Conservation (phyloP, 2,329 filamentous ascomycete species). For the Periconia macrospinosa region DNA sequence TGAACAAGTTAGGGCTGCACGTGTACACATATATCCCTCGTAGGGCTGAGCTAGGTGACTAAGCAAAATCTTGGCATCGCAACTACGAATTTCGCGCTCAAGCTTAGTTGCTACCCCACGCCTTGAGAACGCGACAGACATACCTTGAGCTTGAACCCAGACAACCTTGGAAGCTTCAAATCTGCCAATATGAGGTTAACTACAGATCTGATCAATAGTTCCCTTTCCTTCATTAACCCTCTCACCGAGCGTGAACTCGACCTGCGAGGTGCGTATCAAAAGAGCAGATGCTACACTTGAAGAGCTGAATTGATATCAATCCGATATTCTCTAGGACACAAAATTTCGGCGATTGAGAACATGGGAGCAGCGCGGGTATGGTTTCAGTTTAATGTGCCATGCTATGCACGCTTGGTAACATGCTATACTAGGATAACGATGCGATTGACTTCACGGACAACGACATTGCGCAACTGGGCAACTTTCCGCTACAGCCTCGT, state of each 20-base stretch:
- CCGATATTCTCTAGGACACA: constrained; percentile 76
- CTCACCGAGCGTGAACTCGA: constrained; percentile 98
- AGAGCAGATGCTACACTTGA: constrained; percentile 94
- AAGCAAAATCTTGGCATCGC: constrained; percentile 7
- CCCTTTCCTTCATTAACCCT: constrained; percentile 97
- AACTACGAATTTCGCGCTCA: constrained; percentile 5
- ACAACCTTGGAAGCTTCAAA: not conserved
- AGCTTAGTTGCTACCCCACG: not conserved
- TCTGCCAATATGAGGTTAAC: constrained; percentile 80
- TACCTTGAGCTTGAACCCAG: not conserved
- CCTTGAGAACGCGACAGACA: not conserved
- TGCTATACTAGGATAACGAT: constrained; percentile 75
- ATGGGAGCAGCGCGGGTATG: constrained; percentile 88
- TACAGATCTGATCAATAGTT: constrained; percentile 88
- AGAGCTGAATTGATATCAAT: constrained; percentile 84
- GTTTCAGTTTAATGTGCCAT: constrained; percentile 23
- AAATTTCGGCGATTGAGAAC: constrained; percentile 97
- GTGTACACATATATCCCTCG: no score
- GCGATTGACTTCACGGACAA: constrained; percentile 99
- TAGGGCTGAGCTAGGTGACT: constrained; percentile 1
- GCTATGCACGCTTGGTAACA: not conserved
- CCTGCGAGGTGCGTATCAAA: constrained; percentile 97
- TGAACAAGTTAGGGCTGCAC: no score
- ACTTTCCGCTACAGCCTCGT: constrained; percentile 90
- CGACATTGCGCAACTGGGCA: constrained; percentile 84